Evolutionary conservation across 1,139 yeast species (phyloP).

Genomic region (Taiozyma sp.): DNA sequence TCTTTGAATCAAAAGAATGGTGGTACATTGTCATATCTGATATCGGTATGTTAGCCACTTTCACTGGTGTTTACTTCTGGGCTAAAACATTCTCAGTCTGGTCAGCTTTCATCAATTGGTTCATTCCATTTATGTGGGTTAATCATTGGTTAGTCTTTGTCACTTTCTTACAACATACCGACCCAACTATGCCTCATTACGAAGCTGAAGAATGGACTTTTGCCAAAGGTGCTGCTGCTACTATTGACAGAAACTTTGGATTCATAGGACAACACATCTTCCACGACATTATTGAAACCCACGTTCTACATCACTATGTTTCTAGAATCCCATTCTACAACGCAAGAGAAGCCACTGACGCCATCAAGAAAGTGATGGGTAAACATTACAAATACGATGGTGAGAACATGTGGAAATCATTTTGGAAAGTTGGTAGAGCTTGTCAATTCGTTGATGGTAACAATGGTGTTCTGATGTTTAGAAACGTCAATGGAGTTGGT

Average conservation of each 20-base stretch:
- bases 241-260: slow-evolving; percentile 59
- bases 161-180: slow-evolving; percentile 57
- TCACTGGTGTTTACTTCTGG: slow-evolving; percentile 43
- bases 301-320: slow-evolving; percentile 56
- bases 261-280: slow-evolving; percentile 50
- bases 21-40: slow-evolving; percentile 51
- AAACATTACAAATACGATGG: slow-evolving; percentile 45
- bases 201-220: slow-evolving; percentile 52
- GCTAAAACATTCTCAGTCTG: slow-evolving; percentile 41
- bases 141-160: slow-evolving; percentile 64
- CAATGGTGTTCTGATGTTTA: slow-evolving; percentile 54
- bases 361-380: slow-evolving; percentile 57
- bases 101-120: slow-evolving; percentile 45
- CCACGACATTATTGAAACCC: slow-evolving; percentile 63
- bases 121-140: slow-evolving; percentile 49
- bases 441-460: slow-evolving; percentile 61
- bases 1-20: slow-evolving; percentile 49
- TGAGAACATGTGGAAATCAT: slow-evolving; percentile 52
- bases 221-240: slow-evolving; percentile 64
- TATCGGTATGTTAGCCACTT: slow-evolving; percentile 42
- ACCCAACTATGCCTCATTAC: slow-evolving; percentile 53
- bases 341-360: slow-evolving; percentile 54
- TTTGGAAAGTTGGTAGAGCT: slow-evolving; percentile 50
- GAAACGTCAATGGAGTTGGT: slow-evolving; percentile 50
- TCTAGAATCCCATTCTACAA: slow-evolving; percentile 60